These are phyloP conservation scores for Talaromyces sp. DNA, from an alignment of 2,329 filamentous ascomycete species.

Conservation along the genomic window DNA sequence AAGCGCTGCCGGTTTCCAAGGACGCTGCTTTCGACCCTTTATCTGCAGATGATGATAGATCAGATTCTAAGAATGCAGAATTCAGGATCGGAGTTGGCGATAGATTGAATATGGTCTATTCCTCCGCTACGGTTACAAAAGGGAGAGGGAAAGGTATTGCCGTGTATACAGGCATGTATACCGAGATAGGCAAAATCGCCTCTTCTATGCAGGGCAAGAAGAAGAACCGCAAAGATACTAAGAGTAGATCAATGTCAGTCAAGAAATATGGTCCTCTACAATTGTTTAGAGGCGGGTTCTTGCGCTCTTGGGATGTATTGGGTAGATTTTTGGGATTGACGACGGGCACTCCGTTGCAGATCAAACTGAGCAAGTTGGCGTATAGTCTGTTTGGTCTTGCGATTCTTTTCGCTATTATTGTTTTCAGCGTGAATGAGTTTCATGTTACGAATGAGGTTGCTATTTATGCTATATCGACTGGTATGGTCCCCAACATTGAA, in stretches of 20 bases:
- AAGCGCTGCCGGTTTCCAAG: conserved; percentile 57
- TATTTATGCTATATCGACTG: conserved; percentile 56
- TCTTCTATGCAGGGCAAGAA: conserved; percentile 51
- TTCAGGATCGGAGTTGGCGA: conserved; percentile 49
- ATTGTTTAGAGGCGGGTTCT: conserved; percentile 47
- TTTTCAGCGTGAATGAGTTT: conserved; percentile 56
- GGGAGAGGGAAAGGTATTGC: conserved; percentile 56
- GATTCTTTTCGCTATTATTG: conserved; percentile 57
- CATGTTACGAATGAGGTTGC: conserved; percentile 53
- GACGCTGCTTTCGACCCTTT: conserved; percentile 32
- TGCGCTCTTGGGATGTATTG: conserved; percentile 45
- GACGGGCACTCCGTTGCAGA: conserved; percentile 76
- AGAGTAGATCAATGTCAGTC: conserved; percentile 40
- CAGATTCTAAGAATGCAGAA: conserved; percentile 15
- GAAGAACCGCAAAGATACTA: not conserved
- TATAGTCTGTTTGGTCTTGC: conserved; percentile 72
- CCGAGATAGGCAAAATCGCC: conserved; percentile 58
- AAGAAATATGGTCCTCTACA: conserved; percentile 43
- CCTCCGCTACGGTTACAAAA: conserved; percentile 56
- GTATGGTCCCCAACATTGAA: conserved; percentile 23
- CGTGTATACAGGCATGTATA: conserved; percentile 56
- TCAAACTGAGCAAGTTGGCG: conserved; percentile 79
- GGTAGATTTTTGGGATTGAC: conserved; percentile 56
- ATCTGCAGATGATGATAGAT: conserved; percentile 8
- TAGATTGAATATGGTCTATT: conserved; percentile 57